Conservation (phyloP, 768 basidiomycete genomes). For the Rhodosporidiobolus sp. region DNA sequence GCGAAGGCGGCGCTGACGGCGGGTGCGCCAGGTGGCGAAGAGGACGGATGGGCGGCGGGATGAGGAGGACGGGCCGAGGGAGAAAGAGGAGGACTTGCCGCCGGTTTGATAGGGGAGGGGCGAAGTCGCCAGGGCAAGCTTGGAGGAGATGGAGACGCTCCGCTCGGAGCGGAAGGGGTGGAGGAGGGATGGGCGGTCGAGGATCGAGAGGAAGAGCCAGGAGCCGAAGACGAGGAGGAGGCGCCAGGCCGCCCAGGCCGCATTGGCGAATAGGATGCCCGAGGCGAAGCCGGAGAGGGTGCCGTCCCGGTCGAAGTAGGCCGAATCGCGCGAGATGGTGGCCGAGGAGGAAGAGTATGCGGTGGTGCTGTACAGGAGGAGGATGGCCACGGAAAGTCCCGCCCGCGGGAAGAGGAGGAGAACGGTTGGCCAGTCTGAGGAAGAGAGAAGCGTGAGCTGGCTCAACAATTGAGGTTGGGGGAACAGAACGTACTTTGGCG, state of each 20-base stretch:
- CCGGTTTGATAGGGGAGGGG: not conserved
- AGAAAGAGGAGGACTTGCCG: not conserved
- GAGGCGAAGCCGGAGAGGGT: slow-evolving; percentile 21
- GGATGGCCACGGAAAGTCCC: slow-evolving; percentile 29
- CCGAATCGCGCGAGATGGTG: slow-evolving; percentile 15
- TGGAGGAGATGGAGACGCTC: not conserved
- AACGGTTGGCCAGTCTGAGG: slow-evolving; percentile 37
- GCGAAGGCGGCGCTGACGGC: slow-evolving; percentile 22
- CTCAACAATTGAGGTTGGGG: not conserved
- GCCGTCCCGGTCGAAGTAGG: slow-evolving; percentile 22
- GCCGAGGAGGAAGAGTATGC: slow-evolving; percentile 5
- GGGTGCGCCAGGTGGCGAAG: slow-evolving; percentile 8
- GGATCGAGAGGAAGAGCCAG: not conserved
- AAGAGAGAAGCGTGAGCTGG: not conserved
- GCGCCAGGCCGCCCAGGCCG: slow-evolving; percentile 25
- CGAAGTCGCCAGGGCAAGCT: not conserved
- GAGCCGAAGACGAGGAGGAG: slow-evolving; percentile 19
- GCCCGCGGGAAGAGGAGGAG: slow-evolving; percentile 34
- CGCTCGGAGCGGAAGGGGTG: not conserved
- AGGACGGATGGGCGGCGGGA: not conserved
- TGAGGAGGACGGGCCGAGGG: not conserved
- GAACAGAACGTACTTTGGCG: slow-evolving; percentile 21
- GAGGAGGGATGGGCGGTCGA: not conserved
- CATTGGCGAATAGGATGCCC: slow-evolving; percentile 30
- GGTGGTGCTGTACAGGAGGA: slow-evolving; percentile 32